Evolutionary conservation across 352 stramenopile species (phyloP).

Genomic region (Globisporangium echinulatum): DNA sequence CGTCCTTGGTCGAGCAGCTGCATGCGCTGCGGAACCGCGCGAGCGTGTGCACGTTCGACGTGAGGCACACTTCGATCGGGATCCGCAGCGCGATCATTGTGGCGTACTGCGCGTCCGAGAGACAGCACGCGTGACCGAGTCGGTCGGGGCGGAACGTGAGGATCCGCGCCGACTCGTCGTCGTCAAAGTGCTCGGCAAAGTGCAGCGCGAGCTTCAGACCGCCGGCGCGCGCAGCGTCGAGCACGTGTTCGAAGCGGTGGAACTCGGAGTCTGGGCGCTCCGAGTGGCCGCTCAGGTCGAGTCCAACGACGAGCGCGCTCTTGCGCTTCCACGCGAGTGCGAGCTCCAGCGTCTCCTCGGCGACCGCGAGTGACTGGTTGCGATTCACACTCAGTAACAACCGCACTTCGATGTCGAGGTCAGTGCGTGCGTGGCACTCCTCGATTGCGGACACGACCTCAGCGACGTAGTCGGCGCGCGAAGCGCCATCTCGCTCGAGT

Average conservation of each 20-base stretch:
- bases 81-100: conserved; percentile 67
- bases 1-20: conserved; percentile 34
- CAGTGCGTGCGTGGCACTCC: conserved; percentile 43
- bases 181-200: conserved; percentile 89
- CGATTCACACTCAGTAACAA: conserved; percentile 81
- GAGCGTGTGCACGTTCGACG: conserved; percentile 92
- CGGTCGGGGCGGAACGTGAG: conserved; percentile 88
- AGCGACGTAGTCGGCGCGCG: conserved; percentile 58
- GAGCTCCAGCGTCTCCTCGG: conserved; percentile 57
- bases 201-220: conserved; percentile 89
- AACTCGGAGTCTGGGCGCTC: conserved; percentile 78
- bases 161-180: conserved; percentile 73
- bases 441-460: conserved; percentile 62
- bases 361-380: conserved; percentile 54
- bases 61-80: conserved; percentile 91
- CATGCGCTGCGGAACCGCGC: conserved; percentile 53
- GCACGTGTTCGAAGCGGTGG: conserved; percentile 65
- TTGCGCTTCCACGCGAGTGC: conserved; percentile 45
- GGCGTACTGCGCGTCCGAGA: conserved; percentile 66
- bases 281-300: conserved; percentile 86
- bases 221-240: conserved; percentile 58
- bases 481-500: conserved; percentile 46
- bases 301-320: conserved; percentile 62
- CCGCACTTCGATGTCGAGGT: conserved; percentile 67
- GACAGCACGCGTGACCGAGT: conserved; percentile 87